Percentiles rank a stretch among this genome's conserved stretches.
phyloP scores from a whole-genome alignment of 2,329 filamentous ascomycete genomes.

The Leptographium flavum region DNA sequence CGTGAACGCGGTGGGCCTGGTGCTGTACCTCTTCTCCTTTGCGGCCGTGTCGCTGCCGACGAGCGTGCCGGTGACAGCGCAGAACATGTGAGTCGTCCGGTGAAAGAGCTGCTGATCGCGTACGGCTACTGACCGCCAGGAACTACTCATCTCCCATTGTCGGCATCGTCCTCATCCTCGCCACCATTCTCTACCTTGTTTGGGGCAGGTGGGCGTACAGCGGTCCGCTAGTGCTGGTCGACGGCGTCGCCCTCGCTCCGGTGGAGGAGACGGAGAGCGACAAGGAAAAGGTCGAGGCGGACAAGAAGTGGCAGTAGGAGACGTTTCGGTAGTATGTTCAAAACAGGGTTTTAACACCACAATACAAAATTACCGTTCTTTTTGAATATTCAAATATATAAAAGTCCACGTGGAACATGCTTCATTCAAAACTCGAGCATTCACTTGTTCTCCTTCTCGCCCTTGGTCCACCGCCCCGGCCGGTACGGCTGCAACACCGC shows the following conservation, averaged over 20 bases:
- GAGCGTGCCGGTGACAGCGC: not conserved
- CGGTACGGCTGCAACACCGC: not conserved
- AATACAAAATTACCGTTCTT: too few species aligned
- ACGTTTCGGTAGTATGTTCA: too few species aligned
- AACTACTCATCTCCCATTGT: conserved; percentile 4
- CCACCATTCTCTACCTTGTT: not conserved
- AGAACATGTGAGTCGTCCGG: conserved; percentile 4
- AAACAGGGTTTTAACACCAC: too few species aligned
- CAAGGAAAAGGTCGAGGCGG: not conserved
- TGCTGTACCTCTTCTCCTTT: conserved; percentile 1
- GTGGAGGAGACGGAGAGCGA: not conserved
- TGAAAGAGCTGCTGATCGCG: too few species aligned
- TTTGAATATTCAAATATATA: too few species aligned
- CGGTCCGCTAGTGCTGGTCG: not conserved
- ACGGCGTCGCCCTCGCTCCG: not conserved
- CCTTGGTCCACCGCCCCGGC: not conserved
- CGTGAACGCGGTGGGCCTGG: not conserved
- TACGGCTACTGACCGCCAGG: not conserved
- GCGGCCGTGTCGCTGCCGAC: conserved; percentile 1
- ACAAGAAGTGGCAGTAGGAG: too few species aligned
- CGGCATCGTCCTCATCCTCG: conserved; percentile 1
- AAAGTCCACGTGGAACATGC: too few species aligned
- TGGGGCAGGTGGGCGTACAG: conserved; percentile 1
- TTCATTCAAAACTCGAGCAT: too few species aligned
- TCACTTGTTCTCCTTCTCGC: not conserved